Percentiles rank a stretch among this genome's conserved stretches.
phyloP scores from a whole-genome alignment of 176 grass and related monocot genomes.

The Coix lacrymajobi region DNA sequence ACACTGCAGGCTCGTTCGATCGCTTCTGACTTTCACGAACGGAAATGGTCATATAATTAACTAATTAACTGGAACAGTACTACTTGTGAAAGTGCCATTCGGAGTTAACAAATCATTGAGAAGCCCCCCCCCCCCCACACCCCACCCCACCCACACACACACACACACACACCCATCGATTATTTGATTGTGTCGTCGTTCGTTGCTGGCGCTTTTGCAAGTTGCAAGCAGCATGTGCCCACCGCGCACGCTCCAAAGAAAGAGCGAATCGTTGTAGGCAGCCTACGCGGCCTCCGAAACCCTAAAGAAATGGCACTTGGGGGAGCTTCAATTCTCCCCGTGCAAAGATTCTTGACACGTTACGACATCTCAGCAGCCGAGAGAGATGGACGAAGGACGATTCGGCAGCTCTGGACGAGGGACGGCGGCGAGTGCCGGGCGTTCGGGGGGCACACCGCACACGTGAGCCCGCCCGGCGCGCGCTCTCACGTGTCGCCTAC shows the following conservation, averaged over 20 bases:
- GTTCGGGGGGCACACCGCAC: conserved; percentile 38
- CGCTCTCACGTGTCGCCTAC: conserved; percentile 9
- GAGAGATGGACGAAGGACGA: neutral
- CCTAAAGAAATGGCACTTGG: neutral
- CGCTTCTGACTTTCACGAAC: neutral
- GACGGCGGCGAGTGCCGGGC: neutral
- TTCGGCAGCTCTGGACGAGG: neutral
- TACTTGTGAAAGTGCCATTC: neutral
- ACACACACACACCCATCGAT: too few species aligned
- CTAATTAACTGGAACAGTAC: neutral
- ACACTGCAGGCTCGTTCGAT: neutral
- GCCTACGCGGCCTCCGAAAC: neutral
- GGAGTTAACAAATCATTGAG: conserved; percentile 1
- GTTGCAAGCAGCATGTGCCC: conserved; percentile 23
- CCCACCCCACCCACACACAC: too few species aligned
- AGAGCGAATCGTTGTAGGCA: conserved; percentile 8
- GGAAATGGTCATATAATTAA: neutral
- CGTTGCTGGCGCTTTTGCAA: neutral
- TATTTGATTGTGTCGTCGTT: neutral
- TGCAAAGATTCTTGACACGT: conserved; percentile 47
- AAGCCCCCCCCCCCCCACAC: too few species aligned
- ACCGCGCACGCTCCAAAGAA: neutral
- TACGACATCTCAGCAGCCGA: conserved; percentile 26
- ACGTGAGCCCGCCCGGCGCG: conserved; percentile 8
- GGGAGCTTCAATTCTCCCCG: neutral